Evolutionary conservation across 225 moss, liverwort and hornwort genomes (phyloP).

Genomic region (Neckera pumila): DNA sequence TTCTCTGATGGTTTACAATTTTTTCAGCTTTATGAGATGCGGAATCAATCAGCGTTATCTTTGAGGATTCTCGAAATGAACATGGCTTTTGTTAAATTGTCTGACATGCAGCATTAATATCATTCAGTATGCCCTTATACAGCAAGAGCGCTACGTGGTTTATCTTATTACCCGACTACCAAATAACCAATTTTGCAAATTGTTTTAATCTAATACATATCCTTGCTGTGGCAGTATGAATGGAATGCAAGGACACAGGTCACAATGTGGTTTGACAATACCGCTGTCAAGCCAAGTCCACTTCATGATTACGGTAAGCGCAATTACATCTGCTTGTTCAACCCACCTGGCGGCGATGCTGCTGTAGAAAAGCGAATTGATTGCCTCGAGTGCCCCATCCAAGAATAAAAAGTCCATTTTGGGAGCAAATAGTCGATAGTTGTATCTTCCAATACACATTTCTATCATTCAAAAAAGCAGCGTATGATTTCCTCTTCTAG

Average conservation of each 20-base stretch:
- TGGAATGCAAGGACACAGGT: constrained; percentile 96
- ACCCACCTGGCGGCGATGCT: neutral
- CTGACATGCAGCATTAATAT: neutral
- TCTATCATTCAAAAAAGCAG: neutral
- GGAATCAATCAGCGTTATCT: neutral
- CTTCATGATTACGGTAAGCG: constrained; percentile 79
- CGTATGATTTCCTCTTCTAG: neutral
- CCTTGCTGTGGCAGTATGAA: constrained; percentile 55
- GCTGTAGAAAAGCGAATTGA: neutral
- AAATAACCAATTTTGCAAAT: neutral
- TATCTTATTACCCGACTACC: neutral
- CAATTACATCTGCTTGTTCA: neutral
- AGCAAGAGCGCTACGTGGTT: neutral
- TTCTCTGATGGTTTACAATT: neutral
- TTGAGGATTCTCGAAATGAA: neutral
- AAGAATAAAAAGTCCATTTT: neutral
- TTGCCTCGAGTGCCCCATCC: neutral
- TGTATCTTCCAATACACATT: neutral
- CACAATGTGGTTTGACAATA: constrained; percentile 99
- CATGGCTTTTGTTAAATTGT: neutral
- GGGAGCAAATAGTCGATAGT: neutral
- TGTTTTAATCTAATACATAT: neutral
- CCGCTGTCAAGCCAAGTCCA: constrained; percentile 60
- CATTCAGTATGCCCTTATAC: neutral
- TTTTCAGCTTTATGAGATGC: neutral